Percentiles rank a stretch among this genome's conserved stretches.
These are phyloP conservation scores for Leishmania mexicana DNA, from an alignment of 208 protist genomes.

Conservation along the genomic window DNA sequence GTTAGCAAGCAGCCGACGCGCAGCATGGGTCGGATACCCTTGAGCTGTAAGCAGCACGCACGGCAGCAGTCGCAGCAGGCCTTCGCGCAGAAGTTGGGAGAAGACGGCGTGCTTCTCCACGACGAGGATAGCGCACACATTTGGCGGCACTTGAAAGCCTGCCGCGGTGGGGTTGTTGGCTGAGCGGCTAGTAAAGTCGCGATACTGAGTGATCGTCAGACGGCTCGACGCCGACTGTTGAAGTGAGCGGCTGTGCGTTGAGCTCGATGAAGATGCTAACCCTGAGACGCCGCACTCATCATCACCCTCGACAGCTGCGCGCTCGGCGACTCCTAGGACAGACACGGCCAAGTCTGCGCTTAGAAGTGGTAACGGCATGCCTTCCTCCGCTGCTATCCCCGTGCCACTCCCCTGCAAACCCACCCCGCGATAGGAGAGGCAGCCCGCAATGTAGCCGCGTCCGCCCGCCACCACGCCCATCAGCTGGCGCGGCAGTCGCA, in stretches of 20 bases:
- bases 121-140: conserved; percentile 77
- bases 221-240: neutral
- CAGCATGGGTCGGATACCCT: conserved; percentile 78
- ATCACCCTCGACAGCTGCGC: neutral
- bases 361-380: conserved; percentile 31
- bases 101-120: conserved; percentile 89
- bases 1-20: conserved; percentile 60
- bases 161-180: neutral
- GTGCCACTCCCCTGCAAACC: conserved; percentile 12
- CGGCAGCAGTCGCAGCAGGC: conserved; percentile 51
- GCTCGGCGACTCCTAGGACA: neutral
- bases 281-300: neutral
- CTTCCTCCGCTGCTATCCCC: conserved; percentile 10
- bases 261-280: neutral
- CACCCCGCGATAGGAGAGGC: conserved; percentile 47
- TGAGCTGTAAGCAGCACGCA: conserved; percentile 81
- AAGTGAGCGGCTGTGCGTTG: neutral
- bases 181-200: neutral
- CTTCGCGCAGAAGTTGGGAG: conserved; percentile 63
- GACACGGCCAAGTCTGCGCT: conserved; percentile 14
- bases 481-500: conserved; percentile 60
- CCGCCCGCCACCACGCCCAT: conserved; percentile 74
- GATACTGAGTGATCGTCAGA: neutral
- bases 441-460: conserved; percentile 66
- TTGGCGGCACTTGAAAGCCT: conserved; percentile 33